phyloP scores from a whole-genome alignment of 345 rosid species.

The Syzygium grande region DNA sequence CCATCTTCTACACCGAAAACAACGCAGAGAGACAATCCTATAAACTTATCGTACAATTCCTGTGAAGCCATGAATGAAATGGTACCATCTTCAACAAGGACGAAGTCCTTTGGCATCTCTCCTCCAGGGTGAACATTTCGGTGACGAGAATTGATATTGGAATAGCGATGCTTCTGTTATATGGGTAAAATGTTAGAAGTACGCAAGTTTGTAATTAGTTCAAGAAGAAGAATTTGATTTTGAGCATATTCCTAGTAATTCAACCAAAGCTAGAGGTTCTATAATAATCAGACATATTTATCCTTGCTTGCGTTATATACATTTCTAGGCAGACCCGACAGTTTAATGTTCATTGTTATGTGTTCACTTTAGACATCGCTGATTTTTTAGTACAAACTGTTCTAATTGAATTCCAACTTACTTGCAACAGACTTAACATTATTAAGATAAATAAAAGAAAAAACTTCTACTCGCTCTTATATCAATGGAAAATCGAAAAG shows the following conservation, averaged over 20 bases:
- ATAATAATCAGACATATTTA: not conserved
- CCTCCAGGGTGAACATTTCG: not conserved
- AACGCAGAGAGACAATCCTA: not conserved
- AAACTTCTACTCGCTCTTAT: not conserved
- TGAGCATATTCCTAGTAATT: not conserved
- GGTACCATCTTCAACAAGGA: not conserved
- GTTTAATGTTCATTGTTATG: not conserved
- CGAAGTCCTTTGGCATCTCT: not conserved
- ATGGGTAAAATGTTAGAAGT: not conserved
- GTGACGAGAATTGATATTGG: not conserved
- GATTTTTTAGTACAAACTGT: not conserved
- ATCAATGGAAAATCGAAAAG: not conserved
- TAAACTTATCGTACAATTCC: not conserved
- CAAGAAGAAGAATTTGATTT: not conserved
- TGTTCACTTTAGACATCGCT: not conserved
- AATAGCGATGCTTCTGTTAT: not conserved
- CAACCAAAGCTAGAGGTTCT: not conserved
- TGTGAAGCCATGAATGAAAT: not conserved
- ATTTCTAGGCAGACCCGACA: too few species aligned
- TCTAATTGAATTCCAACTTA: not conserved
- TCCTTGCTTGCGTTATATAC: not conserved
- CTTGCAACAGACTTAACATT: not conserved
- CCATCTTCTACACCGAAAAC: not conserved
- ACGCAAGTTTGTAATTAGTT: not conserved
- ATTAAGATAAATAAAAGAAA: too few species aligned